phyloP scores from a whole-genome alignment of 208 protist genomes.

The Crithidia bombi region DNA sequence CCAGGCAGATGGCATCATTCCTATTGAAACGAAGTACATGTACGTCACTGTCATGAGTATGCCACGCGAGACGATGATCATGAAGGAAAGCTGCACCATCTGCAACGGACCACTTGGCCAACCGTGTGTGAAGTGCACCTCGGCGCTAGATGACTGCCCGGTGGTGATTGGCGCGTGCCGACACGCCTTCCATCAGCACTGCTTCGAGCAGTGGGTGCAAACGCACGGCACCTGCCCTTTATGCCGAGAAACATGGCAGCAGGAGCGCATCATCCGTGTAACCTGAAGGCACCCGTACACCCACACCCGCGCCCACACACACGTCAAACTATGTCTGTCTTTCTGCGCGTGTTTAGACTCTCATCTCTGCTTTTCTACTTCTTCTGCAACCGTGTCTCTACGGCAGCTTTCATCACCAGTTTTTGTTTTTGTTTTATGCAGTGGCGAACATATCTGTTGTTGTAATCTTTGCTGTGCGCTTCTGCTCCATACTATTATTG shows the following conservation, averaged over 20 bases:
- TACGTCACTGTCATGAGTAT: slow-evolving; percentile 30
- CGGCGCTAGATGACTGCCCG: slow-evolving; percentile 23
- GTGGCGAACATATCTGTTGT: no score
- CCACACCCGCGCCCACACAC: no score
- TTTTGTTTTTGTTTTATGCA: no score
- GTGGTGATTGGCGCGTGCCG: slow-evolving; percentile 46
- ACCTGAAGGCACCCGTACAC: not conserved
- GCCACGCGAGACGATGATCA: slow-evolving; percentile 32
- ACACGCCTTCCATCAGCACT: slow-evolving; percentile 61
- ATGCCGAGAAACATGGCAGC: slow-evolving; percentile 30
- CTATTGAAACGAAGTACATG: slow-evolving; percentile 38
- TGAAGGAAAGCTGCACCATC: slow-evolving; percentile 34
- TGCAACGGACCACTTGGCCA: slow-evolving; percentile 29
- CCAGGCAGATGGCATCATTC: slow-evolving; percentile 28
- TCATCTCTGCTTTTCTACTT: not conserved
- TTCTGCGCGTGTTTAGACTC: not conserved
- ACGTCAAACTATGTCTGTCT: no score
- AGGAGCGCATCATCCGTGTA: slow-evolving; percentile 7
- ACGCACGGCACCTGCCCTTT: slow-evolving; percentile 28
- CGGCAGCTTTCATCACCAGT: no score
- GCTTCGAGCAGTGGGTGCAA: slow-evolving; percentile 45
- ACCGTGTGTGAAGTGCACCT: slow-evolving; percentile 36
- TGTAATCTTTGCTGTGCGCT: no score
- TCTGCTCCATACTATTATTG: no score
- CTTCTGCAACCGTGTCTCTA: not conserved